These are phyloP conservation scores for Phaeosphaeria sp. DNA, from an alignment of 2,329 filamentous ascomycete species.

Conservation along the genomic window DNA sequence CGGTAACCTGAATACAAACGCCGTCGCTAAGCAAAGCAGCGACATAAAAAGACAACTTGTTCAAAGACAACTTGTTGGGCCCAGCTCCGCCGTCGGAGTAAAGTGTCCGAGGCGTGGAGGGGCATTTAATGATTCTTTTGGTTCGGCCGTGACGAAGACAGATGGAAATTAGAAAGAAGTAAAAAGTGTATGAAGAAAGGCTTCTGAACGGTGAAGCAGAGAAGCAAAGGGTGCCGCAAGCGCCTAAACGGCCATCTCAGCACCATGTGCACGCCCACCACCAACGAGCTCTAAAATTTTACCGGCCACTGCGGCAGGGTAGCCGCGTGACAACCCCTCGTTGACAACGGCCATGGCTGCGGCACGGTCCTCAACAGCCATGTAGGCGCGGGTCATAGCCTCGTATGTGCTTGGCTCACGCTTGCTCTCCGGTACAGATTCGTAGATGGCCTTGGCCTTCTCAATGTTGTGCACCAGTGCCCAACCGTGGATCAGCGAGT, in stretches of 20 bases:
- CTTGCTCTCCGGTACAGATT: constrained; percentile 75
- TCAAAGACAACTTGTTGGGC: too few species aligned
- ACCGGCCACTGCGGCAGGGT: constrained; percentile 87
- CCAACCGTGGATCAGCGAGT: constrained; percentile 98
- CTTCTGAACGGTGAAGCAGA: constrained; percentile 3
- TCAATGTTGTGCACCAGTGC: constrained; percentile 80
- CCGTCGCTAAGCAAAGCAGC: constrained; percentile 28
- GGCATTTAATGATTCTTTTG: constrained; percentile 23
- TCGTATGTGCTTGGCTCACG: constrained; percentile 98
- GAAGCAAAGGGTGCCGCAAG: constrained; percentile 10
- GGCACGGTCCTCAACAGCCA: constrained; percentile 81
- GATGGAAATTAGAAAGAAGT: constrained; percentile 4
- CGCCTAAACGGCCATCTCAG: constrained; percentile 25
- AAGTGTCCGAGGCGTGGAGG: constrained; percentile 17
- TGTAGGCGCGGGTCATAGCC: constrained; percentile 93
- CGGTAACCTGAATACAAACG: constrained; percentile 21
- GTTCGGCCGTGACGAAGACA: constrained; percentile 26
- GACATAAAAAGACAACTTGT: constrained; percentile 15
- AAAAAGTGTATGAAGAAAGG: constrained; percentile 17
- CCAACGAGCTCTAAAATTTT: constrained; percentile 89
- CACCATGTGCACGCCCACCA: constrained; percentile 36
- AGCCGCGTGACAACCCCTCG: constrained; percentile 90
- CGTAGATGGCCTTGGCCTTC: constrained; percentile 81
- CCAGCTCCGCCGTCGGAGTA: constrained; percentile 26
- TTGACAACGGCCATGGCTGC: constrained; percentile 79